Evolutionary conservation across 2,329 filamentous ascomycete species (phyloP).

Genomic region (Xylariaceae sp.): DNA sequence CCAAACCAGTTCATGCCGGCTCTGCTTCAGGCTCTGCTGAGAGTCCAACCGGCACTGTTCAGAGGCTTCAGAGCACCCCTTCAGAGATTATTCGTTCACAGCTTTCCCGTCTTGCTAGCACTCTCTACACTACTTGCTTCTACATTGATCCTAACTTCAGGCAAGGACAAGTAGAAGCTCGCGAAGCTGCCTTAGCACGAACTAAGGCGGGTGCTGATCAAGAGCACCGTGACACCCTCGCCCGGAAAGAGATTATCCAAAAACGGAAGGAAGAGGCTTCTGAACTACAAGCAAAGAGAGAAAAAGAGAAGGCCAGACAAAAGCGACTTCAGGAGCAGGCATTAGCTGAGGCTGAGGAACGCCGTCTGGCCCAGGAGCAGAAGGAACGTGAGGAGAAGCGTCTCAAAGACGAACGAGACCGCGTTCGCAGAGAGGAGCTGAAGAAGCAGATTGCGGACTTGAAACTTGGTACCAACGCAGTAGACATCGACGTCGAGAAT

Average conservation of each 20-base stretch:
- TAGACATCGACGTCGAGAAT: constrained; percentile 78
- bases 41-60: constrained; percentile 80
- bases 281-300: constrained; percentile 83
- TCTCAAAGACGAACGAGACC: constrained; percentile 84
- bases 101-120: constrained; percentile 87
- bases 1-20: constrained; percentile 87
- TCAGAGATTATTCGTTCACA: constrained; percentile 97
- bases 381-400: constrained; percentile 87
- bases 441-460: constrained; percentile 92
- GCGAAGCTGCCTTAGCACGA: constrained; percentile 78
- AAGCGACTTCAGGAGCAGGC: constrained; percentile 88
- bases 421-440: constrained; percentile 89
- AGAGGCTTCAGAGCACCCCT: constrained; percentile 95
- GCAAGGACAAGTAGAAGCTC: constrained; percentile 78
- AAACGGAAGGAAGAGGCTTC: constrained; percentile 97
- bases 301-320: constrained; percentile 89
- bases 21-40: constrained; percentile 87
- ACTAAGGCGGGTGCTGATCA: constrained; percentile 88
- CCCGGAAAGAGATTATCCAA: constrained; percentile 88
- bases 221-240: constrained; percentile 85
- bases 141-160: constrained; percentile 93
- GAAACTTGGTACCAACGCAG: constrained; percentile 81
- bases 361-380: constrained; percentile 89
- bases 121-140: constrained; percentile 90
- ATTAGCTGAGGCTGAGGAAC: constrained; percentile 86